Evolutionary conservation across 2,329 filamentous ascomycete genomes (phyloP), one percentile per base, ranked within the genome.

Genomic region (Fusarium sp.): DNA sequence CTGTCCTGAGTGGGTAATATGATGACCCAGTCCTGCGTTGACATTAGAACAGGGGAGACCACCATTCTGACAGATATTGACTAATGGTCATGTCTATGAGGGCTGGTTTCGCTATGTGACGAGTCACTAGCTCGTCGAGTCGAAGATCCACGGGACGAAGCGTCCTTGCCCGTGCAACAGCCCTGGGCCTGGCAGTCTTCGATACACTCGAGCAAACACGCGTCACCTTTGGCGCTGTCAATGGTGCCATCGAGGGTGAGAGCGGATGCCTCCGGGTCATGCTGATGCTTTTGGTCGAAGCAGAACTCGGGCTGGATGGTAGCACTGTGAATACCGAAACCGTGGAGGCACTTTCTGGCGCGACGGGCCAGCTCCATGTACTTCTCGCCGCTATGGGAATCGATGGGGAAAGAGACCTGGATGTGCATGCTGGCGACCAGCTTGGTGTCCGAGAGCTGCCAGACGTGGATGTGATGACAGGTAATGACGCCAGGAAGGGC

Each of bases 281-380:
- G 81, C 59, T 75, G 78, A 68, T 84, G 86, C 54, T 80, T 78
- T 41, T 82, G 76, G 70, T 89, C 88, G 28, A 89, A 79, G 68
- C 88, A 90, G 73, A 91, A 99, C 80, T 99, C 96, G 7, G 96
- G 96, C 81, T 99, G 96, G 73, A 99, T 98, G 12, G 96, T 99
- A 37, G 94, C 95, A 39, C 93, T 97, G 83, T 99, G 96, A 71
- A 99, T 98, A 60, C 96, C 95, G 75, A 97, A 98, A 37, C 90
- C 95, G 80, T 99, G 96, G 4, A 99, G 89, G 76, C 96, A 99
- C 76, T 91, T 91, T 50, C 95, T 89, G 16, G 97, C 93, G 60
- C 92, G 90, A 63, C 90, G 90, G 18, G 95, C 94, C 40, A 99
- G 88, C 69, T 91, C 88, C 95, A 99, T 99, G 82, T 98, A 99